Percentiles rank a stretch among this genome's conserved stretches.
Evolutionary conservation across 768 basidiomycete genomes (phyloP).

Genomic region (Podaxis sp.): DNA sequence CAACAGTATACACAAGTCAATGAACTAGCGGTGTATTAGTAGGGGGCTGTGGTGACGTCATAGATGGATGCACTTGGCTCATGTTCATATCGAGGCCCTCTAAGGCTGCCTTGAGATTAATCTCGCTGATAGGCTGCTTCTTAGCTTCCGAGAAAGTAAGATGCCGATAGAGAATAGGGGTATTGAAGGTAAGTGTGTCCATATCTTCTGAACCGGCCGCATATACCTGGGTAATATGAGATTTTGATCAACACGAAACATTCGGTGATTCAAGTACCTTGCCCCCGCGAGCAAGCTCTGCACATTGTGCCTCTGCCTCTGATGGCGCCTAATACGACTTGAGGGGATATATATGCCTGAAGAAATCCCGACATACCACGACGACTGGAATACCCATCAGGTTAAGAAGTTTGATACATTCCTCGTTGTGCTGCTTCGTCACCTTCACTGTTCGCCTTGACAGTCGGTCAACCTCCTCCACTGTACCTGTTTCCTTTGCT

Average conservation of each 20-base stretch:
- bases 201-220: slow-evolving; percentile 99
- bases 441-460: slow-evolving; percentile 91
- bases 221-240: slow-evolving; percentile 62
- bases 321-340: slow-evolving; percentile 76
- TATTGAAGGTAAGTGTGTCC: slow-evolving; percentile 96
- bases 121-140: slow-evolving; percentile 94
- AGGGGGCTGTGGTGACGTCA: neutral
- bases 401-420: slow-evolving; percentile 80
- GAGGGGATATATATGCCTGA: neutral
- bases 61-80: slow-evolving; percentile 60
- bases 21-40: slow-evolving; percentile 59
- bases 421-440: slow-evolving; percentile 94
- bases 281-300: slow-evolving; percentile 94
- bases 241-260: neutral
- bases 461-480: slow-evolving; percentile 90
- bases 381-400: slow-evolving; percentile 98
- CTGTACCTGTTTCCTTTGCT: slow-evolving; percentile 93
- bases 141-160: slow-evolving; percentile 98
- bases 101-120: slow-evolving; percentile 77
- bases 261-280: slow-evolving; percentile 49
- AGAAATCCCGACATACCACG: slow-evolving; percentile 52
- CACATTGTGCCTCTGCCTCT: slow-evolving; percentile 98
- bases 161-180: slow-evolving; percentile 91
- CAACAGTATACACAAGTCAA: slow-evolving; percentile 93
- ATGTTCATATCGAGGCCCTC: slow-evolving; percentile 92